Base-by-base conservation (phyloP, 106 monocot genomes). In the Amphibolis antarctica region DNA sequence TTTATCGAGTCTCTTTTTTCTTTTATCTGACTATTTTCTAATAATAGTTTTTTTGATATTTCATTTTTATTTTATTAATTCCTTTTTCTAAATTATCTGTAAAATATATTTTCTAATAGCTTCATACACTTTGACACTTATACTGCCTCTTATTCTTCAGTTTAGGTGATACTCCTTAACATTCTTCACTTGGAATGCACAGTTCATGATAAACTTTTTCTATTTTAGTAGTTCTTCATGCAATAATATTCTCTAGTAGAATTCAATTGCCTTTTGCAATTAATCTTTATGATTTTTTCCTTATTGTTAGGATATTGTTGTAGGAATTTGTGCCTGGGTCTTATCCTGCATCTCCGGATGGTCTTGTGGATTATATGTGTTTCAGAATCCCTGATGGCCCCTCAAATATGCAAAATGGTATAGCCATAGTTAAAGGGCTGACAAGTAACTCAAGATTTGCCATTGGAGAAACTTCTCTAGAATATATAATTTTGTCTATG, bases 351-450 rank as follows among this genome's bases (percentile, higher is more conserved):
- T 59, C 74, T 70, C 66, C 27, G 0, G 10, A 60, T 47, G 71
- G 29, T 66, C 64, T 76, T 68, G 46, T 71, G 56, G 93, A 84
- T 55, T 84, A 84, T 23, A 71, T 89, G 72, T 86, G 94, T 62
- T 86, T 96, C 77, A 86, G 48, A 77, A 50, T 86, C 68, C 84
- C 86, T 19, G 76, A 89, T 71, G 76, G 74, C 60, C 80, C 78
- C 24, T 66, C 78, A 51, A 73, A 75, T 43, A 57, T 74, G 46
- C 48, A 28, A 30, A 86, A 86, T 64, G 82, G 71, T 65, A 80
- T 96, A 80, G 73, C 77, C 47, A 80, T 96, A 53, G 55, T 80
- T 63, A 89, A 71, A 74, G 84, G 86, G 28, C 81, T 86, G 55
- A 53, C 72, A 64, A 60, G 53, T 68, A 15, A 36, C 30, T 70